phyloP scores from a whole-genome alignment of 2,329 filamentous ascomycete genomes.

The Sclerotinia trifoliorum region DNA sequence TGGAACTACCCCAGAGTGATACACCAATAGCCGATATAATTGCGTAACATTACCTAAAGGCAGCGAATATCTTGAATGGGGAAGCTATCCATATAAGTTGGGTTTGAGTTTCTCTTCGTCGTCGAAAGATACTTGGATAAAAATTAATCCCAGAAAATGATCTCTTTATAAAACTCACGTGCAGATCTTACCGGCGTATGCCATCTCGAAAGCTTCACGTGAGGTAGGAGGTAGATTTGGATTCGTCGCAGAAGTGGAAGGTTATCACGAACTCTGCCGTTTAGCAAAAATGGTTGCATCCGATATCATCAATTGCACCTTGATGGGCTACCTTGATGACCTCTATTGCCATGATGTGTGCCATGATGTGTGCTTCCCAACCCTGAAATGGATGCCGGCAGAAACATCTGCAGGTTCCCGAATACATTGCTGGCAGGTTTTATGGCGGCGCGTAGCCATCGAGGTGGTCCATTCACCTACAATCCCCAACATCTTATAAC shows the following conservation, averaged over 20 bases:
- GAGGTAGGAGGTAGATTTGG: not conserved
- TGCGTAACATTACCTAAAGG: not conserved
- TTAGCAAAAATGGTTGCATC: not conserved
- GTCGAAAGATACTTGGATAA: not conserved
- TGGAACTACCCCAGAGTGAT: not conserved
- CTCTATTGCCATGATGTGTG: too few relatives aligned
- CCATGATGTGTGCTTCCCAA: too few relatives aligned
- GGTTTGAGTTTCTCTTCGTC: not conserved
- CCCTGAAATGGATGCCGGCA: not conserved
- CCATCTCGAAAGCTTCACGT: too few relatives aligned
- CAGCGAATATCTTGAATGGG: too few relatives aligned
- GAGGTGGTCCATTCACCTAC: not conserved
- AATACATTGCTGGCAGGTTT: not conserved
- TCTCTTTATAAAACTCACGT: too few relatives aligned
- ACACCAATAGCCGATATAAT: not conserved
- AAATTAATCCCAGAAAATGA: too few relatives aligned
- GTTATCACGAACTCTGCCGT: not conserved
- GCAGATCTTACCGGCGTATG: too few relatives aligned
- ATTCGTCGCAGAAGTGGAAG: not conserved
- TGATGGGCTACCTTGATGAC: not conserved
- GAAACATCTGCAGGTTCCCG: not conserved
- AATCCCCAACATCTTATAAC: not conserved
- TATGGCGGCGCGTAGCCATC: too few relatives aligned
- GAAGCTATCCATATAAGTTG: not conserved
- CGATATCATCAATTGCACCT: not conserved